Base-by-base conservation (phyloP, 768 basidiomycete genomes). In the Phanerodontia chrysosporium region DNA sequence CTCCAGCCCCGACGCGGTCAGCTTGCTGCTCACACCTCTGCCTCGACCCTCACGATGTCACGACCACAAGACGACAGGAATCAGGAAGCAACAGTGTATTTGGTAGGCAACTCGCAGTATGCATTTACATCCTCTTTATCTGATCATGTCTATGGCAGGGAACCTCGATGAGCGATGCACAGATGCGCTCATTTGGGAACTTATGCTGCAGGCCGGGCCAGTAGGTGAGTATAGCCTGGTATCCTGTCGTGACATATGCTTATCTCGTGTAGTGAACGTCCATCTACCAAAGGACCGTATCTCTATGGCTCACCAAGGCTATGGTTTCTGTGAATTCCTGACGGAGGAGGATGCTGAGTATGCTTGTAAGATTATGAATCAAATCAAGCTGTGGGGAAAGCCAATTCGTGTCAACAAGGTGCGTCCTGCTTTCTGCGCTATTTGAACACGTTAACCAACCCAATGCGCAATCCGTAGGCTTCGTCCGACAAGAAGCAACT, bases 341-440 rank as follows among this genome's bases (percentile, higher is more conserved):
- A 95, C 95, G 39, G 95, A 98, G 78, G 95, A 97, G 73, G 97
- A 98, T 76, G 95, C 97, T 62, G 97, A 99, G 75, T 99, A 99
- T 74, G 96, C 95, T 58, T 98, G 96, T 83, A 97, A 98, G 81
- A 98, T 98, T 67, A 98, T 98, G 96, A 99, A 99, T 72, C 96
- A 98, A 80, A 98, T 99, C 72, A 99, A 99, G 75, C 74, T 99
- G 55, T 99, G 91, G 85, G 97, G 97, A 25, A 98, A 98, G 71
- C 97, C 97, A 30, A 97, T 99, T 59, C 83, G 97, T 64, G 96
- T 99, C 63, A 98, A 98, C 82, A 99, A 98, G 88, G 94, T 91
- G 63, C 69, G 86, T 77, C 10, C 6, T 42, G 8, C 6, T 10
- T 32, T 32, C 6, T 13, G 32, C 32, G 32, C 32, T 35, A 35